Conservation (phyloP, 2,329 filamentous ascomycete species). For the Clonostachys rosea region DNA sequence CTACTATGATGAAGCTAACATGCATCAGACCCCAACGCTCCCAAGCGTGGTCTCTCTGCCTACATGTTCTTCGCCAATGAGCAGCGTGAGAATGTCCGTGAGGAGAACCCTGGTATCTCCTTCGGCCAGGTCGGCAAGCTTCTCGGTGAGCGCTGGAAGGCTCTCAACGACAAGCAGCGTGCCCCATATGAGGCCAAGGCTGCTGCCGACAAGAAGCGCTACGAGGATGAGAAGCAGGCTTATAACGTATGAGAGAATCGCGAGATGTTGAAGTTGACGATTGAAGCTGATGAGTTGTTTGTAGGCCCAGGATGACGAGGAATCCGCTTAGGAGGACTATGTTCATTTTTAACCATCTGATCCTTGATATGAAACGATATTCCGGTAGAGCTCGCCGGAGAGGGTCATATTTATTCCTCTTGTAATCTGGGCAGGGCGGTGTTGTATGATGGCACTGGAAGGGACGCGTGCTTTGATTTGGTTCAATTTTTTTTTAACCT, state of each 20-base stretch:
- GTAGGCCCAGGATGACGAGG: slow-evolving; percentile 13
- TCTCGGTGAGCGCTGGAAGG: slow-evolving; percentile 99
- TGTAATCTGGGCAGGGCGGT: slow-evolving; percentile 28
- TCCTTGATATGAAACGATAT: background rate
- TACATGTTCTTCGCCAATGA: slow-evolving; percentile 99
- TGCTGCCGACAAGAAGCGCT: slow-evolving; percentile 95
- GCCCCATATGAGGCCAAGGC: slow-evolving; percentile 95
- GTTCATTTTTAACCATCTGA: background rate
- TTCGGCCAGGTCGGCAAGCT: slow-evolving; percentile 99
- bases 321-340: slow-evolving; percentile 8
- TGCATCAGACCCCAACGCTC: slow-evolving; percentile 81
- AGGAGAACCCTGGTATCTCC: slow-evolving; percentile 95
- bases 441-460: slow-evolving; percentile 35
- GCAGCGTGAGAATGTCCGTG: slow-evolving; percentile 95
- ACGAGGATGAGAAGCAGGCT: slow-evolving; percentile 94
- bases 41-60: slow-evolving; percentile 97
- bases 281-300: slow-evolving; percentile 47
- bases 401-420: slow-evolving; percentile 1
- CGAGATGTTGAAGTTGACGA: slow-evolving; percentile 19
- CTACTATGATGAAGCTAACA: background rate
- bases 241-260: slow-evolving; percentile 68
- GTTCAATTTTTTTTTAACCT: slow-evolving; percentile 16
- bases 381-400: background rate
- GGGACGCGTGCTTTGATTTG: slow-evolving; percentile 24
- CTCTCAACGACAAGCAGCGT: slow-evolving; percentile 87